These are phyloP conservation scores for Tricholoma sp. DNA, from an alignment of 768 basidiomycete species.

Conservation along the genomic window DNA sequence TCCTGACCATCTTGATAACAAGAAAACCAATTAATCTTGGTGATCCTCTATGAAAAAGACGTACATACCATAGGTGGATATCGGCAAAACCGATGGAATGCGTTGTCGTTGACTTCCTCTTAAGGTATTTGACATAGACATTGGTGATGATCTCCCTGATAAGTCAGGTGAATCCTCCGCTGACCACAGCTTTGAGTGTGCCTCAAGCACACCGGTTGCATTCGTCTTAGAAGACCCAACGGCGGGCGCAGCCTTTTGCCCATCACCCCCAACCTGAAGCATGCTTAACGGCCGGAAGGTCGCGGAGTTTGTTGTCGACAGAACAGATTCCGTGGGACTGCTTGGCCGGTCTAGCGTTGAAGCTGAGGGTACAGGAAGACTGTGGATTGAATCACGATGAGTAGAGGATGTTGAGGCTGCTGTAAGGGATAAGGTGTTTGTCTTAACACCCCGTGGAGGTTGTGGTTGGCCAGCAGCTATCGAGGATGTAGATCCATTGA, in stretches of 20 bases:
- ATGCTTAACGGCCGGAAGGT: slow-evolving; percentile 53
- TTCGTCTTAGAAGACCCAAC: slow-evolving; percentile 81
- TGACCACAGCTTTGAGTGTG: slow-evolving; percentile 59
- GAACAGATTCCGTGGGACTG: slow-evolving; percentile 80
- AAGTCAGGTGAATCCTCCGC: slow-evolving; percentile 58
- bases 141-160: slow-evolving; percentile 77
- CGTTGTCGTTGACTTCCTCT: slow-evolving; percentile 45
- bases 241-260: slow-evolving; percentile 85
- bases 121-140: slow-evolving; percentile 53
- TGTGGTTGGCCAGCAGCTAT: slow-evolving; percentile 38
- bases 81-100: slow-evolving; percentile 48
- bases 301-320: slow-evolving; percentile 66
- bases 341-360: slow-evolving; percentile 49
- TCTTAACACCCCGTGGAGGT: slow-evolving; percentile 26
- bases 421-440: slow-evolving; percentile 34
- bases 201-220: slow-evolving; percentile 77
- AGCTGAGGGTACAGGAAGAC: slow-evolving; percentile 11
- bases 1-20: slow-evolving; percentile 72
- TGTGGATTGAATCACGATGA: slow-evolving; percentile 19
- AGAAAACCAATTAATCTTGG: background rate
- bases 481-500: slow-evolving; percentile 69
- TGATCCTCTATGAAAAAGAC: background rate
- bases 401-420: slow-evolving; percentile 25
- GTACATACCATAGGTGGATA: slow-evolving; percentile 66
- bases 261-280: slow-evolving; percentile 69